Percentiles rank a stretch among this genome's conserved stretches.
Evolutionary conservation across 148 eudicot genomes (phyloP).

Genomic region (Chenopodium quinoa): DNA sequence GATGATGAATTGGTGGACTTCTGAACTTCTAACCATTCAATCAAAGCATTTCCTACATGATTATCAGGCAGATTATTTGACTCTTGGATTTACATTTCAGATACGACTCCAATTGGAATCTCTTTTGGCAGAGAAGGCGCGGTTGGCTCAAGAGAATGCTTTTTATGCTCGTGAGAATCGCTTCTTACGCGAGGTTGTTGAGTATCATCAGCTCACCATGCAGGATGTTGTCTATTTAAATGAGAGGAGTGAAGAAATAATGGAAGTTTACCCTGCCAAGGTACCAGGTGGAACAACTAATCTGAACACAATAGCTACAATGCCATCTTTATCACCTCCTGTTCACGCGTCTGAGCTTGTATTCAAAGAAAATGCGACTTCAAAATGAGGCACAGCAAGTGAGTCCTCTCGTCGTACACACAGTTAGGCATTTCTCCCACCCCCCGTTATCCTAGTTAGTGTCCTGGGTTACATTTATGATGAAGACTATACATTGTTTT

Average conservation of each 20-base stretch:
- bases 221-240: conserved; percentile 83
- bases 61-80: neutral
- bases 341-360: conserved; percentile 16
- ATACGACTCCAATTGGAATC: conserved; percentile 86
- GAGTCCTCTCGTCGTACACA: conserved; percentile 8
- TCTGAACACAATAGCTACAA: neutral
- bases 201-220: conserved; percentile 89
- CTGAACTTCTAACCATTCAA: neutral
- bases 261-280: conserved; percentile 70
- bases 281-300: conserved; percentile 25
- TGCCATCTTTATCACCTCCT: conserved; percentile 22
- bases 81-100: conserved; percentile 31
- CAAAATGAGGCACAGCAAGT: neutral
- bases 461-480: neutral
- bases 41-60: neutral
- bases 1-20: conserved; percentile 75
- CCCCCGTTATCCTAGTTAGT: no score
- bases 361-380: conserved; percentile 4
- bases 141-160: conserved; percentile 82
- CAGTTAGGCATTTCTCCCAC: neutral
- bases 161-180: conserved; percentile 78
- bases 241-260: conserved; percentile 73
- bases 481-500: neutral
- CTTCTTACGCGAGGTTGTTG: conserved; percentile 79
- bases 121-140: conserved; percentile 81